Evolutionary conservation across 148 eudicot genomes (phyloP).

Genomic region (Oxyria digyna): DNA sequence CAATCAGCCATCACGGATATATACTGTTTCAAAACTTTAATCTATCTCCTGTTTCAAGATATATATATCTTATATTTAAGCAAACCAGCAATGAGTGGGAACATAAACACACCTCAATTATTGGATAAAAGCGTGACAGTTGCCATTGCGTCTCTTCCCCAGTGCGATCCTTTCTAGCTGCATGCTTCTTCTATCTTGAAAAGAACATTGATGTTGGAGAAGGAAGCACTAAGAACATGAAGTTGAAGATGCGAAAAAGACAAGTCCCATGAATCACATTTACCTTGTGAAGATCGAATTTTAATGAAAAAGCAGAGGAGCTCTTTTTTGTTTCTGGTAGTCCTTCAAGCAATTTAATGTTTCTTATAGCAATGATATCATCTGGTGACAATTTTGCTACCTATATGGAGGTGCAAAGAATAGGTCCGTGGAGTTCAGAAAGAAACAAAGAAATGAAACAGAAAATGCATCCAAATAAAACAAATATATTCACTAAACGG

Average conservation of each 20-base stretch:
- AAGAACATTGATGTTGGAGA: conserved; percentile 6
- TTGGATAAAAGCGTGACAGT: conserved; percentile 84
- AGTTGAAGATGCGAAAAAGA: not conserved
- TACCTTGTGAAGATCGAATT: conserved; percentile 82
- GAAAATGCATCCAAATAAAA: not conserved
- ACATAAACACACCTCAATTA: conserved; percentile 56
- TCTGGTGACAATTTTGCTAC: conserved; percentile 65
- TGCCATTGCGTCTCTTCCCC: conserved; percentile 81
- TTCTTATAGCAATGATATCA: conserved; percentile 75
- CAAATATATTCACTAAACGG: too few species aligned
- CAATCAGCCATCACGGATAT: not conserved
- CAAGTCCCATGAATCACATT: not conserved
- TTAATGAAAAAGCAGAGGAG: conserved; percentile 50
- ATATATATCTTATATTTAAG: not conserved
- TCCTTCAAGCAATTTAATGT: conserved; percentile 75
- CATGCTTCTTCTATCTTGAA: conserved; percentile 57
- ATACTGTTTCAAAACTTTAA: not conserved
- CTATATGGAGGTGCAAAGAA: conserved; percentile 20
- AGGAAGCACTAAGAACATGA: not conserved
- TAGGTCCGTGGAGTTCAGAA: not conserved
- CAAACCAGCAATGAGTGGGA: not conserved
- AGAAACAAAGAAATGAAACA: not conserved
- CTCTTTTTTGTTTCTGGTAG: conserved; percentile 65
- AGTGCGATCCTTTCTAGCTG: conserved; percentile 71
- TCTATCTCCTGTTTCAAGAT: not conserved